Percentiles rank a stretch among this genome's conserved stretches.
phyloP scores from a whole-genome alignment of 2,329 filamentous ascomycete genomes.

The Exophiala phaeomuriformis region DNA sequence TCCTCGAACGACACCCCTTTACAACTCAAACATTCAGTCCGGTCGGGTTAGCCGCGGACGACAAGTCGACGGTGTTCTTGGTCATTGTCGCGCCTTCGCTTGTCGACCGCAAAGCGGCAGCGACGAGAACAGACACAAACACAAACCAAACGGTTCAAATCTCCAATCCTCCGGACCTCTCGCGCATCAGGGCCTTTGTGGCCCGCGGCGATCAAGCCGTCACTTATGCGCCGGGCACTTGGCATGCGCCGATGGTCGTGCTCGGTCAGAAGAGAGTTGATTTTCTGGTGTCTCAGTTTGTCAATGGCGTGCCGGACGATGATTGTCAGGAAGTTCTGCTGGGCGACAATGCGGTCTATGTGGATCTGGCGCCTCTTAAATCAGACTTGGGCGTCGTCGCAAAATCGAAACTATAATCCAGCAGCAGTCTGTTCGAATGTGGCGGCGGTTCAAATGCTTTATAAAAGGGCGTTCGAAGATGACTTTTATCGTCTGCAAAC shows the following conservation, averaged over 20 bases:
- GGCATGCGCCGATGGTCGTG: constrained; percentile 95
- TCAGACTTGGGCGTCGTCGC: constrained; percentile 2
- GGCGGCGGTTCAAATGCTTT: no score
- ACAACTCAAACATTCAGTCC: constrained; percentile 92
- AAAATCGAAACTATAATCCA: constrained; percentile 9
- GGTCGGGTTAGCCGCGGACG: constrained; percentile 38
- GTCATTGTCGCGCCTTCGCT: constrained; percentile 81
- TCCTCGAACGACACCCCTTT: constrained; percentile 87
- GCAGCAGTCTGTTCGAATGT: not conserved
- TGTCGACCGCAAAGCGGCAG: constrained; percentile 33
- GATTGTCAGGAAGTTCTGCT: constrained; percentile 61
- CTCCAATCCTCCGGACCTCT: constrained; percentile 60
- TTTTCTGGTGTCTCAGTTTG: constrained; percentile 84
- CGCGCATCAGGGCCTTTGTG: constrained; percentile 65
- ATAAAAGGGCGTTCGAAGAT: no score
- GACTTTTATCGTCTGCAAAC: no score
- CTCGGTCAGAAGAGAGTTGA: constrained; percentile 64
- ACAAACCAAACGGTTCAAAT: constrained; percentile 32
- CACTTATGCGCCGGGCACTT: constrained; percentile 85
- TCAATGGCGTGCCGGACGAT: constrained; percentile 71
- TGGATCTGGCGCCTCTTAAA: constrained; percentile 4
- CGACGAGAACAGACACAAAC: constrained; percentile 1
- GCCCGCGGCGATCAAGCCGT: constrained; percentile 73
- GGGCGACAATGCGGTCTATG: constrained; percentile 9
- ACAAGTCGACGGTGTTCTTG: constrained; percentile 51